Evolutionary conservation across 192 early-diverging fungal genomes (phyloP), one percentile per base, ranked within the genome.

Genomic region (Gryganskiella cystojenkinii): DNA sequence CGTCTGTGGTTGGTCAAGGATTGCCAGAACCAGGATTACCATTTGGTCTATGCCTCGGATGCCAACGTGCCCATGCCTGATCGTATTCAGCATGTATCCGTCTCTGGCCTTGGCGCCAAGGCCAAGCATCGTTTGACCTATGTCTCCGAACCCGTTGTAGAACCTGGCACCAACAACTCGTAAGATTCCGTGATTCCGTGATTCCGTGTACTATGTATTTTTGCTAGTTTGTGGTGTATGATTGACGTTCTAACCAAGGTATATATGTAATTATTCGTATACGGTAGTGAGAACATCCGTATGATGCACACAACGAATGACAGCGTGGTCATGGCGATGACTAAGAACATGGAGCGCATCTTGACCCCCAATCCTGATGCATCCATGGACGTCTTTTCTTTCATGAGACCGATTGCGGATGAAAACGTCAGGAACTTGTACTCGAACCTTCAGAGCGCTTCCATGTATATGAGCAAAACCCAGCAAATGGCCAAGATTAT

Each of bases 401-500:
- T 74, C 67, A 81, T 83, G 75, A 57, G 84, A 43, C 79, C 78
- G 5, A 60, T 71, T 52, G 50, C 57, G 11, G 82, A 83, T 49
- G 79, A 82, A 14, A 59, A 55, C 34, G 57, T 64, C 35, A 54
- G 65, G 9, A 84, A 82, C 52, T 63, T 80, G 64, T 84, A 80
- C 46, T 76, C 83, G 10, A 84, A 86, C 44, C 51, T 87, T 27
- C 81, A 82, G 46, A 87, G 75, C 51, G 25, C 82, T 17, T 81
- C 83, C 5, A 10, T 83, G 14, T 85, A 79, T 34, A 61, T 90
- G 49, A 50, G 54, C 33, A 64, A 65, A 28, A 82, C 88, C 6
- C 63, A 69, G 5, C 87, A 90, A 67, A 82, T 88, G 60, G 88
- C 83, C 31, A 80, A 81, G 50, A 67, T 86, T 17, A 80, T 84